These are phyloP conservation scores for Collybiopsis luxurians DNA, from an alignment of 768 basidiomycete species.

Conservation along the genomic window DNA sequence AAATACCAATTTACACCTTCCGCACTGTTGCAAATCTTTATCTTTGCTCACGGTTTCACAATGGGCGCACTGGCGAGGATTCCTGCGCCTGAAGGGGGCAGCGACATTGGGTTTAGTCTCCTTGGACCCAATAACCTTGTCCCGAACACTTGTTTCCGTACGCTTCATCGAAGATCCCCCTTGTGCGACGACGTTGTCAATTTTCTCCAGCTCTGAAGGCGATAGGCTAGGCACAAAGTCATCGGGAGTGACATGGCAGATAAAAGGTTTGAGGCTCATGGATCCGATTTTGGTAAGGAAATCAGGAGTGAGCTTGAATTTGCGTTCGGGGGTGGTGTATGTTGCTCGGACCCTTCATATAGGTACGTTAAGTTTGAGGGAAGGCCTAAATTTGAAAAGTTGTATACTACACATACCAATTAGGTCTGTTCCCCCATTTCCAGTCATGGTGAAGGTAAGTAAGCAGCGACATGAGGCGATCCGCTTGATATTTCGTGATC, in stretches of 20 bases:
- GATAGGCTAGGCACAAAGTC: constrained; percentile 23
- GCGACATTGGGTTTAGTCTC: constrained; percentile 14
- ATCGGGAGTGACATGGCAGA: constrained; percentile 20
- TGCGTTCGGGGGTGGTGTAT: constrained; percentile 18
- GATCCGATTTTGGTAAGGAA: constrained; percentile 9
- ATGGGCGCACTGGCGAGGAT: constrained; percentile 18
- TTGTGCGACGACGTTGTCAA: constrained; percentile 21
- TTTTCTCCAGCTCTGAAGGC: constrained; percentile 24
- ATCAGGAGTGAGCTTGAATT: constrained; percentile 10
- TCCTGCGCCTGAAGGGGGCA: constrained; percentile 14
- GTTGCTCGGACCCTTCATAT: constrained; percentile 18
- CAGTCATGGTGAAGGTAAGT: constrained; percentile 15
- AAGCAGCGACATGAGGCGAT: constrained; percentile 19
- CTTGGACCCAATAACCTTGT: constrained; percentile 17
- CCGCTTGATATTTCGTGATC: constrained; percentile 19
- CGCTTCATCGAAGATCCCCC: constrained; percentile 6
- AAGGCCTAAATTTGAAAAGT: background rate
- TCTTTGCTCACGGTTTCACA: constrained; percentile 14
- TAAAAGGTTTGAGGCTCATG: constrained; percentile 4
- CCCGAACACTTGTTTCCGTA: constrained; percentile 7
- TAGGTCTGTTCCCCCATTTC: background rate
- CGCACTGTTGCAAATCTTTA: constrained; percentile 13
- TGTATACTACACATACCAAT: background rate
- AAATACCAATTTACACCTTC: constrained; percentile 12
- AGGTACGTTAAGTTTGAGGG: background rate